phyloP scores from a whole-genome alignment of 2,329 filamentous ascomycete species.

The Reticulascus tulasneorum region DNA sequence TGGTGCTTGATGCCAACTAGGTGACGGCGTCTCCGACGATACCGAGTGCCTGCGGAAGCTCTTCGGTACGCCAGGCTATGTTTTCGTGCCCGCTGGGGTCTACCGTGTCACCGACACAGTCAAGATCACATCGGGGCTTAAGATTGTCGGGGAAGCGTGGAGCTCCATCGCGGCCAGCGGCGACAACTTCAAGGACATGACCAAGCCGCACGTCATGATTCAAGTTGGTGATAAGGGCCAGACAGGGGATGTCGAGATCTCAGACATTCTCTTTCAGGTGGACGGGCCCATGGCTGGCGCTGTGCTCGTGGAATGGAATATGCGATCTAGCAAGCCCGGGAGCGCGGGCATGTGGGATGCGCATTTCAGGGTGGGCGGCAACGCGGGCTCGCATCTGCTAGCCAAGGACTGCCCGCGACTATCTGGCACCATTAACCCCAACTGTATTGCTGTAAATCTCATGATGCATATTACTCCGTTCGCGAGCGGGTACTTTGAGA shows the following conservation, averaged over 20 bases:
- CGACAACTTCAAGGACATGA: conserved; percentile 11
- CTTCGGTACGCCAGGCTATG: conserved; percentile 26
- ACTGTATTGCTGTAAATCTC: conserved; percentile 58
- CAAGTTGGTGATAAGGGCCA: conserved; percentile 60
- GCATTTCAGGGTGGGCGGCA: conserved; percentile 70
- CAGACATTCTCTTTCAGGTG: conserved; percentile 64
- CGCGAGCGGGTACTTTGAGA: conserved; percentile 47
- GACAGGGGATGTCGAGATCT: conserved; percentile 64
- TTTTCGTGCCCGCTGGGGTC: conserved; percentile 41
- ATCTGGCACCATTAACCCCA: conserved; percentile 38
- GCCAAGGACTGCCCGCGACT: conserved; percentile 52
- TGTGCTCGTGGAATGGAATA: conserved; percentile 66
- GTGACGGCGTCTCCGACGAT: conserved; percentile 63
- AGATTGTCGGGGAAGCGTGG: conserved; percentile 34
- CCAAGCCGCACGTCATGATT: conserved; percentile 55
- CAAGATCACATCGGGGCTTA: conserved; percentile 25
- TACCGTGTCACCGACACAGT: conserved; percentile 35
- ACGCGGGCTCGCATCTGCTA: conserved; percentile 62
- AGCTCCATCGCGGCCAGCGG: conserved; percentile 21
- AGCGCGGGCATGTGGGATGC: conserved; percentile 36
- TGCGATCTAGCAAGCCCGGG: conserved; percentile 6
- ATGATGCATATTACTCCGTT: conserved; percentile 41
- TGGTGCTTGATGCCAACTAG: no score
- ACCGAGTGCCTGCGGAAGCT: conserved; percentile 40
- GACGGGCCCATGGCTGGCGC: conserved; percentile 62